A percentile compares a stretch with the other conserved stretches of the same genome.
phyloP scores from a whole-genome alignment of 768 basidiomycete genomes.

The Amanita exitialis region DNA sequence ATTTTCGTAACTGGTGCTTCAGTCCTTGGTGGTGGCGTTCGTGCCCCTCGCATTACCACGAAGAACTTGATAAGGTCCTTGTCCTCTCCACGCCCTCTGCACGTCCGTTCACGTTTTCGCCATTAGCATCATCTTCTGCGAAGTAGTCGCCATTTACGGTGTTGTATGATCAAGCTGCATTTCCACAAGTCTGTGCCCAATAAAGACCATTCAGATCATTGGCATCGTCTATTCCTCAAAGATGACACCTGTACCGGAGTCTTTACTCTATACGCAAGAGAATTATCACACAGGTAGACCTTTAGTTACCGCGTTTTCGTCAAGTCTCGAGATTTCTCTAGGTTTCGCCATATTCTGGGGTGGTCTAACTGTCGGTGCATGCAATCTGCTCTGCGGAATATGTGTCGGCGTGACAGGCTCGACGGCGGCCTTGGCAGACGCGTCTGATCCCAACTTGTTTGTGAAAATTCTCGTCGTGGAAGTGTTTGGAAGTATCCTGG shows the following conservation, averaged over 20 bases:
- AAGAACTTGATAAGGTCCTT: slow-evolving; percentile 94
- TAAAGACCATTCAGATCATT: slow-evolving; percentile 53
- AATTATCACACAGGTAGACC: slow-evolving; percentile 86
- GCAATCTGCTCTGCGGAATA: slow-evolving; percentile 91
- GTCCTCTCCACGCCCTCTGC: neutral
- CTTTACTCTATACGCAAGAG: slow-evolving; percentile 66
- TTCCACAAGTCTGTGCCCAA: neutral
- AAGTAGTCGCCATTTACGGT: slow-evolving; percentile 98
- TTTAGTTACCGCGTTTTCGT: neutral
- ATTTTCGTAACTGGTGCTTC: slow-evolving; percentile 97
- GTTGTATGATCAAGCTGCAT: slow-evolving; percentile 45
- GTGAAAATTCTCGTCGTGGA: slow-evolving; percentile 97
- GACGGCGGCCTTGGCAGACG: slow-evolving; percentile 91
- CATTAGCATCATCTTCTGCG: slow-evolving; percentile 93
- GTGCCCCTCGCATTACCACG: slow-evolving; percentile 87
- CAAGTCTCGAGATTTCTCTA: slow-evolving; percentile 16
- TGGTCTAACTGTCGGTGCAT: slow-evolving; percentile 86
- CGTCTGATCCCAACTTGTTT: slow-evolving; percentile 88
- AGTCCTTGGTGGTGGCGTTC: slow-evolving; percentile 91
- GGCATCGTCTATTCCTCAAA: slow-evolving; percentile 94
- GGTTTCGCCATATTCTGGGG: slow-evolving; percentile 97
- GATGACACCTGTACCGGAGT: slow-evolving; percentile 48
- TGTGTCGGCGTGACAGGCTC: slow-evolving; percentile 94
- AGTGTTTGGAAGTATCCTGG: slow-evolving; percentile 86
- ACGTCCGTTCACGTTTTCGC: neutral